Evolutionary conservation across 2,329 filamentous ascomycete genomes (phyloP), one percentile per base, ranked within the genome.

Genomic region (Dichotomopilus funicola): DNA sequence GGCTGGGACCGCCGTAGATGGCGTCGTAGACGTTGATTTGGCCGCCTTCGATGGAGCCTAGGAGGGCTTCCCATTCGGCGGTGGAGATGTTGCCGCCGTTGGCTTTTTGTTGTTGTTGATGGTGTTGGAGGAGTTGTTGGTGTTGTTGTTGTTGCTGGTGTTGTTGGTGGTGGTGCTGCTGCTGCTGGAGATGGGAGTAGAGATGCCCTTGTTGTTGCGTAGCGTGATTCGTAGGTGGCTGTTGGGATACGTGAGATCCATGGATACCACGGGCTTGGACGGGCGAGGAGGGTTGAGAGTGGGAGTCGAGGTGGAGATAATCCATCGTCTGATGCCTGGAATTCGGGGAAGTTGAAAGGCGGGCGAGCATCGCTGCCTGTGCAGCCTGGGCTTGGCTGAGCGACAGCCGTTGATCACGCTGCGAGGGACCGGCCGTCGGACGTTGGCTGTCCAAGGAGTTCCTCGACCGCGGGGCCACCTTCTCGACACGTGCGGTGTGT

Each of bases 11-110:
- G 40, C 87, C 88, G 62, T 91, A 91, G 54, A 90, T 89, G 42
- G 85, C 86, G 66, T 90, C 86, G 69, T 89, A 94, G n/a, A 95
- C 86, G 66, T 92, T 95, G 53, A 85, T 82, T 61, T 86, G 80
- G 0, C 89, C 89, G 38, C 85, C 85, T 63, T 95, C 90, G 68
- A 95, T 83, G 27, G 86, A 86, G 4, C 87, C 85, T 1, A 95
- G 78, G 0, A 95, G 77, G 1, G 86, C 83, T 68, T 95, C 90
- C 91, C 90, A 95, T 63, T 94, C 89, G 0, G 83, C 77, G 7
- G 84, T 73, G 0, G 83, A 83, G 10, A 86, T 77, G 12, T 71
- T 72, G 3, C 65, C 62, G 41, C 71, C 62, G 62, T 77, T 70
- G 19, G 19, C 19, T 27, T 27, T 27, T 27, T 27, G 19, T 27